Evolutionary conservation across 2,329 filamentous ascomycete species (phyloP), one percentile per base, ranked within the genome.

Genomic region (Lachnellula hyalina): DNA sequence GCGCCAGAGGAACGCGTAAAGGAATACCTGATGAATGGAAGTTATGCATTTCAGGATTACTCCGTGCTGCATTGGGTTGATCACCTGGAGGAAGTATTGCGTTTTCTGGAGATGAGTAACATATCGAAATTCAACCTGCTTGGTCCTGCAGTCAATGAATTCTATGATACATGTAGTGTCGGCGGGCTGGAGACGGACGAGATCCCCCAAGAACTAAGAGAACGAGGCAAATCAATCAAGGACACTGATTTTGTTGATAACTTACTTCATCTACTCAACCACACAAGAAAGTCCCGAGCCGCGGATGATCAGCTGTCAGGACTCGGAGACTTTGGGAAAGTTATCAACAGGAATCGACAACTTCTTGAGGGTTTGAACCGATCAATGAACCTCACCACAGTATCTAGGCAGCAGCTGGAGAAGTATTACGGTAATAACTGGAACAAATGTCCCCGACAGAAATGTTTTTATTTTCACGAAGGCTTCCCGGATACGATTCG

Each of bases 391-490:
- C 14, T 21, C 2, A 15, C 17, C 15, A 28, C 32, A 3, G 36
- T 0, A 14, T 14, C n/a, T 9, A 17, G 2, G 14, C 14, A 48
- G 14, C 14, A 40, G 32, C 17, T 61, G 4, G 34, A 19, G 1
- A 19, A 23, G 4, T 60, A 67, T 41, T 74, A 75, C 51, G 72
- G 74, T 6, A 17, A 59, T 2, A 68, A 66, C 5, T 56, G 58
- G 7, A 74, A 69, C 66, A 75, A 74, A 58, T 75, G 73, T 53
- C 63, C 65, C 0, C 68, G 64, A 35, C 58, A 69, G 28, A 71
- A 65, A n/a, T 75, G 73, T 57, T 68, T 60, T 35, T 73, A 71
- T 58, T 76, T 75, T 54, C 68, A 71, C 28, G 65, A 74, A 48
- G 73, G 74, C 0, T 76, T 75, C 56, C 51, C 58, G 4, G 68